Evolutionary conservation across 2,329 filamentous ascomycete genomes (phyloP).

Genomic region (Pseudocercospora musae): DNA sequence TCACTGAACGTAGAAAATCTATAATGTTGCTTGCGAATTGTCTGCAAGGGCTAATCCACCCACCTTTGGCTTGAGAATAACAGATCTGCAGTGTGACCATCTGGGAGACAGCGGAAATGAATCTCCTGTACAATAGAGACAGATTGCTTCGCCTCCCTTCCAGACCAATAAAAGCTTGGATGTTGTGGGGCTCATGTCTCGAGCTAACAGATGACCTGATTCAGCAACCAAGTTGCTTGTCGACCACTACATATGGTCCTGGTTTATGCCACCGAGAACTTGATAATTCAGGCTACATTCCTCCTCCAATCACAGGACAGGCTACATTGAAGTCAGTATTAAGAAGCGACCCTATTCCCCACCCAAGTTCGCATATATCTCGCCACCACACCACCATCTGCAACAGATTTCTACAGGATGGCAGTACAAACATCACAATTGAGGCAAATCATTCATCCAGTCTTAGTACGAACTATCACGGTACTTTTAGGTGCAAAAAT

Average conservation of each 20-base stretch:
- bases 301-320: too few relatives aligned
- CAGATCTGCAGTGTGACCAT: not conserved
- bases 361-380: not conserved
- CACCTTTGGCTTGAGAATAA: not conserved
- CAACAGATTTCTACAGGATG: too few relatives aligned
- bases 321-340: too few relatives aligned
- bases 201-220: not conserved
- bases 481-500: not conserved
- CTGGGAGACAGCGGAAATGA: too few relatives aligned
- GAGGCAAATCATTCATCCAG: not conserved
- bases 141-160: not conserved
- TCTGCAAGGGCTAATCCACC: not conserved
- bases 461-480: not conserved
- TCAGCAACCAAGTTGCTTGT: not conserved
- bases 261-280: not conserved
- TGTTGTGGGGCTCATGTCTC: not conserved
- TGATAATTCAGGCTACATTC: too few relatives aligned
- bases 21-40: not conserved
- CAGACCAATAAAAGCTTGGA: not conserved
- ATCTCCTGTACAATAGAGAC: too few relatives aligned
- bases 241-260: too few relatives aligned
- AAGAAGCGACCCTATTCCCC: not conserved
- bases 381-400: not conserved
- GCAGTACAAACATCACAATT: not conserved
- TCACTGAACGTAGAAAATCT: not conserved